phyloP scores from a whole-genome alignment of 31 red algal species.

The Pterothamnion heteromorphum region DNA sequence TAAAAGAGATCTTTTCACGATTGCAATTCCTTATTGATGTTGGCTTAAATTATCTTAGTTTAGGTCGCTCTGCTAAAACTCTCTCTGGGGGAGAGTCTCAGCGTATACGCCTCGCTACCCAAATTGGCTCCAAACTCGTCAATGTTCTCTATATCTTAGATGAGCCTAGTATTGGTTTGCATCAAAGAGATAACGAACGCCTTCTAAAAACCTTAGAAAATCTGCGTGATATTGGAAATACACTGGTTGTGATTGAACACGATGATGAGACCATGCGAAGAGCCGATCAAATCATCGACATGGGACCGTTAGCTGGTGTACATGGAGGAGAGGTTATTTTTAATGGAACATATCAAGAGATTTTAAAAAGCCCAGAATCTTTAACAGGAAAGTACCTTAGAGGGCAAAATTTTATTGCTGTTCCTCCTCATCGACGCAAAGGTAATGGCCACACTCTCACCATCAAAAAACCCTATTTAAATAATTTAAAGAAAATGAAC shows the following conservation, averaged over 20 bases:
- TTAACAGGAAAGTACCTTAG: slow-evolving; percentile 22
- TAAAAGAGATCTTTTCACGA: slow-evolving; percentile 37
- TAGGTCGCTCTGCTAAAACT: slow-evolving; percentile 11
- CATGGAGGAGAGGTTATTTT: slow-evolving; percentile 31
- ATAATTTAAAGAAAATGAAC: slow-evolving; percentile 13
- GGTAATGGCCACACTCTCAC: not conserved
- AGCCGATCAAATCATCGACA: slow-evolving; percentile 40
- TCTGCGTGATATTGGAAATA: slow-evolving; percentile 41
- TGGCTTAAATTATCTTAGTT: slow-evolving; percentile 7
- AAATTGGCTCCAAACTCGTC: slow-evolving; percentile 15
- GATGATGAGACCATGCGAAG: slow-evolving; percentile 42
- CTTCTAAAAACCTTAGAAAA: not conserved
- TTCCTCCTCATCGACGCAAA: not conserved
- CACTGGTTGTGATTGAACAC: slow-evolving; percentile 37
- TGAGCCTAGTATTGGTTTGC: slow-evolving; percentile 35
- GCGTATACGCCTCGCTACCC: slow-evolving; percentile 35
- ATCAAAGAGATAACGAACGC: slow-evolving; percentile 35
- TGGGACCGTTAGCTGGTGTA: slow-evolving; percentile 27
- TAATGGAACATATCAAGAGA: not conserved
- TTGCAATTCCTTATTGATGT: slow-evolving; percentile 2
- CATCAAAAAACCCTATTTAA: not conserved
- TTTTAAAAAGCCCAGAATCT: not conserved
- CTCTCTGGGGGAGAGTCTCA: slow-evolving; percentile 36
- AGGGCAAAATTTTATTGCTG: not conserved
- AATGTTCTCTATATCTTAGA: slow-evolving; percentile 39